Conservation (phyloP, 495 filamentous ascomycete species). For the Chaetomium fimeti region DNA sequence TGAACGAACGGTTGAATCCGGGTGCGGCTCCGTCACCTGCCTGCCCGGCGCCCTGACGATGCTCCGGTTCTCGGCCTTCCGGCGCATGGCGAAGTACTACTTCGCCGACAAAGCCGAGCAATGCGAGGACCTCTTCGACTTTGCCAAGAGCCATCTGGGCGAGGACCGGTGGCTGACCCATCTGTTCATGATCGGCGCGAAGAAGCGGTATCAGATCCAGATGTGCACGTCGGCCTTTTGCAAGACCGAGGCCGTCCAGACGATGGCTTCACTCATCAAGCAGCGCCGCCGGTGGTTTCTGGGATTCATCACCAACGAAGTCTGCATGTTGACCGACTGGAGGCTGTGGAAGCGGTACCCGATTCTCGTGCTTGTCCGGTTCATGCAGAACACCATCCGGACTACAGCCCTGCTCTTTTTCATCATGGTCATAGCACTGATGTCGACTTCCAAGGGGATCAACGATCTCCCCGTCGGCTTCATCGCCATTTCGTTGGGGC, state of each 20-base stretch:
- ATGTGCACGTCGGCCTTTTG: constrained; percentile 97
- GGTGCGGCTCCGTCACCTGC: constrained; percentile 92
- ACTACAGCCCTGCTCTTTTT: constrained; percentile 95
- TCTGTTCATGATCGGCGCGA: constrained; percentile 97
- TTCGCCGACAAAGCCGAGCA: constrained; percentile 97
- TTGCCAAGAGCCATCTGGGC: constrained; percentile 90
- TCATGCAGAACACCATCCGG: constrained; percentile 95
- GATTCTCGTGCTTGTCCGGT: constrained; percentile 80
- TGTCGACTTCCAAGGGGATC: constrained; percentile 77
- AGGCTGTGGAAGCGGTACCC: constrained; percentile 91
- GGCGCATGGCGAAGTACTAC: constrained; percentile 97
- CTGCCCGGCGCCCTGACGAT: constrained; percentile 93
- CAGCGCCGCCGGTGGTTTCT: constrained; percentile 96
- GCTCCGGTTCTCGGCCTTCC: constrained; percentile 92
- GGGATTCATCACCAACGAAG: constrained; percentile 97
- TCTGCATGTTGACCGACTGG: constrained; percentile 95
- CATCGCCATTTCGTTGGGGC: constrained; percentile 88
- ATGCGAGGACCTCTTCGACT: constrained; percentile 95
- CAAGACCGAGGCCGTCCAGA: constrained; percentile 96
- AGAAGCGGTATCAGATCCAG: constrained; percentile 90
- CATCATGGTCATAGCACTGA: constrained; percentile 84
- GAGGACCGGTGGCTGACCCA: constrained; percentile 98
- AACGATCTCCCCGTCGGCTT: constrained; percentile 85
- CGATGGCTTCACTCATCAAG: constrained; percentile 81
- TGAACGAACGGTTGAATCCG: constrained; percentile 93